Conservation (phyloP, 2,329 filamentous ascomycete genomes). For the Curvularia eragrostidis region DNA sequence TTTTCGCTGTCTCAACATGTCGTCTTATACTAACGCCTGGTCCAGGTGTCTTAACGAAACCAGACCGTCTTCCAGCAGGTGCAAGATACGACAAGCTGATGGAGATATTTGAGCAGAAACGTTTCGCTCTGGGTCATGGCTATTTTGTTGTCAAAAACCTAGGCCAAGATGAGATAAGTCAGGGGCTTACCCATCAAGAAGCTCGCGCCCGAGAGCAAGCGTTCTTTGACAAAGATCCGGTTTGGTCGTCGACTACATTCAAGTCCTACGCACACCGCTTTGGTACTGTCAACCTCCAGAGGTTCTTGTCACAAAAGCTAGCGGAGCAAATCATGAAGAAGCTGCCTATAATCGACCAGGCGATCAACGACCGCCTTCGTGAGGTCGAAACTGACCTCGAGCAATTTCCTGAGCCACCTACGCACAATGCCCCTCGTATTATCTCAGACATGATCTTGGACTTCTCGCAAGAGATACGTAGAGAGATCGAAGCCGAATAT, state of each 20-base stretch:
- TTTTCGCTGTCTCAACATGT: slow-evolving; percentile 18
- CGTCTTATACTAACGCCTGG: neutral
- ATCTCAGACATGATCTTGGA: slow-evolving; percentile 65
- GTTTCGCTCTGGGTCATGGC: slow-evolving; percentile 71
- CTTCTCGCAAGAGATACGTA: slow-evolving; percentile 63
- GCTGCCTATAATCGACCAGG: slow-evolving; percentile 52
- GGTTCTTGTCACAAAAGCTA: slow-evolving; percentile 57
- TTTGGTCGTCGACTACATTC: slow-evolving; percentile 59
- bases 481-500: slow-evolving; percentile 60
- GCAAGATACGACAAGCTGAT: slow-evolving; percentile 63
- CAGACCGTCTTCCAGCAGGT: slow-evolving; percentile 69
- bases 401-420: slow-evolving; percentile 70
- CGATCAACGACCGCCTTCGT: slow-evolving; percentile 57
- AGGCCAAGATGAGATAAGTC: slow-evolving; percentile 59
- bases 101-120: slow-evolving; percentile 66
- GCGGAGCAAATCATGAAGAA: slow-evolving; percentile 52
- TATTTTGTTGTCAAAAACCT: slow-evolving; percentile 79
- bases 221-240: slow-evolving; percentile 56
- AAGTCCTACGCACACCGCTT: slow-evolving; percentile 53
- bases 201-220: slow-evolving; percentile 58
- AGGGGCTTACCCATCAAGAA: slow-evolving; percentile 52
- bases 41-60: slow-evolving; percentile 82
- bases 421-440: slow-evolving; percentile 68
- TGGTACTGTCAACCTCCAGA: slow-evolving; percentile 60
- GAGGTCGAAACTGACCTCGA: slow-evolving; percentile 63